A percentile compares a stretch with the other conserved stretches of the same genome.
Conservation (phyloP, 768 basidiomycete species). For the Tubosaeta sp. region DNA sequence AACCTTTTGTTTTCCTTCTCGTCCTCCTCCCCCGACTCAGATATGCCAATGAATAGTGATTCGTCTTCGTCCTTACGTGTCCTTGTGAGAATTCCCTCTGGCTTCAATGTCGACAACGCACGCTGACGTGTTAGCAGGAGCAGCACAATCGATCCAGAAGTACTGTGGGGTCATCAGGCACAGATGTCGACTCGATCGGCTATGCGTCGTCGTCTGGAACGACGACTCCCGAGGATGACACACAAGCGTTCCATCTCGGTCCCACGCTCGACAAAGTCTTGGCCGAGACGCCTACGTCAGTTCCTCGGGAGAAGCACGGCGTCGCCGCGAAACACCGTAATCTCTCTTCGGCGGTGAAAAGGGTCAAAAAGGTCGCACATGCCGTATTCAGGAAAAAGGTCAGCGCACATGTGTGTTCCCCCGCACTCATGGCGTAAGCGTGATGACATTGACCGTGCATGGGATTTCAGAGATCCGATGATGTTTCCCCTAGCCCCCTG, state of each 20-base stretch:
- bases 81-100: conserved; percentile 2
- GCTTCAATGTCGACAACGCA: no score
- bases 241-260: conserved; percentile 20
- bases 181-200: conserved; percentile 16
- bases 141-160: conserved; percentile 10
- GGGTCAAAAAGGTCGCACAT: conserved; percentile 17
- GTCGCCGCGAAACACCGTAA: conserved; percentile 10
- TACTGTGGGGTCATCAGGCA: conserved; percentile 19
- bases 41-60: conserved; percentile 8
- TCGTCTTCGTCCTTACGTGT: conserved; percentile 13
- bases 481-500: conserved; percentile 24
- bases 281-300: conserved; percentile 1
- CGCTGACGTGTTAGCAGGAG: conserved; percentile 2
- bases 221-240: conserved; percentile 31
- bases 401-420: neutral
- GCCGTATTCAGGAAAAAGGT: conserved; percentile 26
- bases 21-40: neutral
- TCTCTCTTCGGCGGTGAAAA: conserved; percentile 20
- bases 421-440: neutral
- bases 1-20: neutral
- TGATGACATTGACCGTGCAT: neutral
- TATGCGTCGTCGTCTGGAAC: conserved; percentile 29
- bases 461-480: conserved; percentile 19
- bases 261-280: conserved; percentile 4
- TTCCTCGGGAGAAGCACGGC: conserved; percentile 1